Evolutionary conservation across 495 filamentous ascomycete genomes (phyloP).

Genomic region (Extremus antarcticus): DNA sequence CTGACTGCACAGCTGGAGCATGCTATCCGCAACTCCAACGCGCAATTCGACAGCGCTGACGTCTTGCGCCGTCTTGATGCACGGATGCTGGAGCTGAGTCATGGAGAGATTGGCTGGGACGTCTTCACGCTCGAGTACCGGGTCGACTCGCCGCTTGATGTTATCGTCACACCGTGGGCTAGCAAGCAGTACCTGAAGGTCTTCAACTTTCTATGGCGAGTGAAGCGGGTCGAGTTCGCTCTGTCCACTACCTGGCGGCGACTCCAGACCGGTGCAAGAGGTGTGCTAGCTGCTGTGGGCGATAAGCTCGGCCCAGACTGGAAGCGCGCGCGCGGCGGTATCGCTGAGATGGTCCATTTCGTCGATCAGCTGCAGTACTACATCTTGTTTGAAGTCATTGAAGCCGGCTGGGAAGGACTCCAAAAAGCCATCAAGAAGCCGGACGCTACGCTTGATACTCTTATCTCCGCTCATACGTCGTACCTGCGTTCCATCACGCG

Average conservation of each 20-base stretch:
- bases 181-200: constrained; percentile 95
- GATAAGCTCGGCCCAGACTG: constrained; percentile 69
- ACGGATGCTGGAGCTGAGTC: constrained; percentile 86
- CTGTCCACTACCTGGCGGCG: constrained; percentile 84
- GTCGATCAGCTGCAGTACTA: constrained; percentile 96
- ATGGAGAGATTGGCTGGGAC: constrained; percentile 98
- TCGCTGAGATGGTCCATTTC: constrained; percentile 98
- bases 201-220: constrained; percentile 98
- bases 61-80: constrained; percentile 87
- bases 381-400: constrained; percentile 97
- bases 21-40: constrained; percentile 92
- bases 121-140: constrained; percentile 99
- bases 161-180: constrained; percentile 90
- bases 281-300: constrained; percentile 75
- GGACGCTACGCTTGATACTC: constrained; percentile 82
- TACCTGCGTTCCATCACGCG: constrained; percentile 92
- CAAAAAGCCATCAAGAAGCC: constrained; percentile 69
- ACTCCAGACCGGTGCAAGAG: constrained; percentile 89
- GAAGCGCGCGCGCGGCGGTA: constrained; percentile 75
- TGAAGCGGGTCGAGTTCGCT: constrained; percentile 95
- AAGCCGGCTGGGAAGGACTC: constrained; percentile 81
- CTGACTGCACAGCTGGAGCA: constrained; percentile 95
- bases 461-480: constrained; percentile 80
- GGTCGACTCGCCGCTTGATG: constrained; percentile 92
- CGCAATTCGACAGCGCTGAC: constrained; percentile 89